Evolutionary conservation across 306 rosid species (phyloP).

Genomic region (Quercus engelmannii): DNA sequence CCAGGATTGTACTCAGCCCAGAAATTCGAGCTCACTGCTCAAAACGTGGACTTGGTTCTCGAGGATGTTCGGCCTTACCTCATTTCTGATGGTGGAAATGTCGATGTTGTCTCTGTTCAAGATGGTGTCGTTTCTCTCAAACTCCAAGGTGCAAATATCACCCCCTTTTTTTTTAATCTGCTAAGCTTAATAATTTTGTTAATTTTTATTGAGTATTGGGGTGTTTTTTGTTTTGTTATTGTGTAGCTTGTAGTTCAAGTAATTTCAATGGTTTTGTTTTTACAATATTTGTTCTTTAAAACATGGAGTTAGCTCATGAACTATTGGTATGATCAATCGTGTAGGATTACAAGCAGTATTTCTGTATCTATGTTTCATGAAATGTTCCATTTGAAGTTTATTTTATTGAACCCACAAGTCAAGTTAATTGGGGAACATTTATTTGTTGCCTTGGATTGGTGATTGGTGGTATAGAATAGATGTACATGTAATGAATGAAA

Average conservation of each 20-base stretch:
- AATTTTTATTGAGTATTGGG: not conserved
- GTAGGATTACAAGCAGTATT: not conserved
- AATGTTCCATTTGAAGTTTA: not conserved
- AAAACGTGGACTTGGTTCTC: constrained; percentile 82
- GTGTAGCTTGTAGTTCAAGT: not conserved
- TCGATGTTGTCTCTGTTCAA: constrained; percentile 75
- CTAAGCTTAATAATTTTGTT: not conserved
- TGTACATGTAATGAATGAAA: not conserved
- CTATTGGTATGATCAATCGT: not conserved
- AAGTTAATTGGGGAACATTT: not conserved
- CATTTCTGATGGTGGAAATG: constrained; percentile 91
- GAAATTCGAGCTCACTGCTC: constrained; percentile 61
- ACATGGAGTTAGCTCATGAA: not conserved
- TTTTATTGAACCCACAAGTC: not conserved
- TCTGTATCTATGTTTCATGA: not conserved
- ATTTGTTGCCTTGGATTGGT: not conserved
- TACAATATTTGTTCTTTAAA: not conserved
- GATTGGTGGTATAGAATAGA: not conserved
- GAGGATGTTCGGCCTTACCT: constrained; percentile 95
- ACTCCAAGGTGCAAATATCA: constrained; percentile 51
- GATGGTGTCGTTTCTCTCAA: constrained; percentile 83
- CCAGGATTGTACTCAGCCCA: constrained; percentile 85
- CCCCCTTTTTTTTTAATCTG: too few species aligned
- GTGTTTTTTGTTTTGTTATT: not conserved
- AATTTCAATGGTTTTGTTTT: not conserved